Percentiles rank a stretch among this genome's conserved stretches.
Conservation (phyloP, 139 green algal genomes). For the Pseudopediastrum boryanum region DNA sequence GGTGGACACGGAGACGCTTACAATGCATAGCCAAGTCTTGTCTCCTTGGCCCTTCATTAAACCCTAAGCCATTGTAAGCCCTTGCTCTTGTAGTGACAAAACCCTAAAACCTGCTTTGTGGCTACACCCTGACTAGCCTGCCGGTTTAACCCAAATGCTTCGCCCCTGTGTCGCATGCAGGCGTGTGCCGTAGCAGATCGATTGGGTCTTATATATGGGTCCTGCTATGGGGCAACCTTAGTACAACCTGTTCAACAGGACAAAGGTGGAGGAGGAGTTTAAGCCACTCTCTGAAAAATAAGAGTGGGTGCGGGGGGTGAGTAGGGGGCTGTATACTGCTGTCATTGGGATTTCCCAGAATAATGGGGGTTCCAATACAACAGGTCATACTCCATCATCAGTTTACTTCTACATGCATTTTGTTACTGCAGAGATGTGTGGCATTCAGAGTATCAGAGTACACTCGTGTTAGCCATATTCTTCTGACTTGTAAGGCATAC, state of each 20-base stretch:
- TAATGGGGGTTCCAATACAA: background rate
- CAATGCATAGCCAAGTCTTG: background rate
- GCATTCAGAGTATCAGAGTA: background rate
- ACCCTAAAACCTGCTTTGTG: too few species aligned
- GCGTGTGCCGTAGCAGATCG: conserved; percentile 65
- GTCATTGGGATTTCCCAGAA: too few species aligned
- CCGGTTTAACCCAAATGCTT: too few species aligned
- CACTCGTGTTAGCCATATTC: background rate
- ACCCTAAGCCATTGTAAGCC: background rate
- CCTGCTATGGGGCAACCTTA: conserved; percentile 83
- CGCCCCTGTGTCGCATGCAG: conserved; percentile 12
- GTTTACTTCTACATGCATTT: too few species aligned
- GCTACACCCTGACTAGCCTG: too few species aligned
- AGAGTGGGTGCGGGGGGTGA: background rate
- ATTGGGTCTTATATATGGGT: conserved; percentile 69
- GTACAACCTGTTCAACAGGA: conserved; percentile 86
- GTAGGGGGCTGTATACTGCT: too few species aligned
- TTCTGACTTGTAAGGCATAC: conserved; percentile 2
- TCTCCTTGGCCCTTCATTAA: background rate
- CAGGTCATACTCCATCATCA: too few species aligned
- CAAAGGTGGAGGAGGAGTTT: conserved; percentile 78
- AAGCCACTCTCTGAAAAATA: conserved; percentile 65
- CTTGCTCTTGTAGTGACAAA: background rate
- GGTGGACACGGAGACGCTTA: too few species aligned
- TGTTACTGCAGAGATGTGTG: too few species aligned